Conservation (phyloP, 1,139 yeast species). For the Diutina rugosa region DNA sequence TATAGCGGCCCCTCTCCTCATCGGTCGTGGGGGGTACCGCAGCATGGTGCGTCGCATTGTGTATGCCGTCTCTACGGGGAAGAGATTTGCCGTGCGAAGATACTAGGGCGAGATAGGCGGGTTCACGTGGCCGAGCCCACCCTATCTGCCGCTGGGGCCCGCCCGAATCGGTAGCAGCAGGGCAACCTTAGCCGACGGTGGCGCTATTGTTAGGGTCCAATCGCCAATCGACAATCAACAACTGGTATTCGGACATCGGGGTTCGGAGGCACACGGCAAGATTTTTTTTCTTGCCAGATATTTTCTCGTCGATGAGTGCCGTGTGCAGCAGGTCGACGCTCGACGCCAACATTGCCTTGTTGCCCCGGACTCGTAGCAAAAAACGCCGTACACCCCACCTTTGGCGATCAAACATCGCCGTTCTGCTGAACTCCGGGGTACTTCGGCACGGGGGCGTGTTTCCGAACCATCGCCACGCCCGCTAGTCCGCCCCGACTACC, state of each 20-base stretch:
- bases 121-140: background rate
- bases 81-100: background rate
- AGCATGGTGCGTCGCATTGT: background rate
- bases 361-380: background rate
- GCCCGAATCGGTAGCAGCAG: background rate
- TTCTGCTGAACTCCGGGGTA: background rate
- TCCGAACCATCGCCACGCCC: background rate
- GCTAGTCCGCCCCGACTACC: background rate
- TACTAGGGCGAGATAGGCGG: background rate
- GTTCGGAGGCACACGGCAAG: background rate
- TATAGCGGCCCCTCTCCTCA: background rate
- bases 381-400: slow-evolving; percentile 2
- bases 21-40: background rate
- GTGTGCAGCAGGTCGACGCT: background rate
- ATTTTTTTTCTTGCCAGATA: background rate
- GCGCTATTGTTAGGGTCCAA: too few species aligned
- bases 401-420: background rate
- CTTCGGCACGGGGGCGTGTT: background rate
- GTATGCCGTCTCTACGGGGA: background rate
- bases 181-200: too few species aligned
- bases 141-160: background rate
- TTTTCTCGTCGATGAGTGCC: background rate
- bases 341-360: background rate
- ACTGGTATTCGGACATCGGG: background rate
- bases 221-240: too few species aligned